A percentile compares a stretch with the other conserved stretches of the same genome.
Evolutionary conservation across 2,329 filamentous ascomycete genomes (phyloP).

Genomic region (Zelopaecilomyces penicillatus): DNA sequence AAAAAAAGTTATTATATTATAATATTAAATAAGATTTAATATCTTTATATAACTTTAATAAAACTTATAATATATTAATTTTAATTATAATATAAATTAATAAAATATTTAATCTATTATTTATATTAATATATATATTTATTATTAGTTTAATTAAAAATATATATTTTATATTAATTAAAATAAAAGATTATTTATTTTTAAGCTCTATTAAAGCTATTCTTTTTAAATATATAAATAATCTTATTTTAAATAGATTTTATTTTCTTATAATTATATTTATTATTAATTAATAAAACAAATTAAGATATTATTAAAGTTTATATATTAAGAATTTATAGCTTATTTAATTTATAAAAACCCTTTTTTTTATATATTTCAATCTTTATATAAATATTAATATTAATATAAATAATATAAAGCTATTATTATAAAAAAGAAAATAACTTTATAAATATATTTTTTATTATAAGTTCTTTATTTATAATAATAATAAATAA

Average conservation of each 20-base stretch:
- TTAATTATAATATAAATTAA: not conserved
- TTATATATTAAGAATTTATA: too few relatives aligned
- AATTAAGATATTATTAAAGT: too few relatives aligned
- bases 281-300: too few relatives aligned
- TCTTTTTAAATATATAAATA: too few relatives aligned
- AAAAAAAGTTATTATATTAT: not conserved
- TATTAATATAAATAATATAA: slow-evolving; percentile 1
- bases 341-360: too few relatives aligned
- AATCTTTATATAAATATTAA: too few relatives aligned
- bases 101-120: too few relatives aligned
- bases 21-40: not conserved
- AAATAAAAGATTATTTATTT: too few relatives aligned
- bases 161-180: not conserved
- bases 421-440: not conserved
- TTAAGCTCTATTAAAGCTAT: too few relatives aligned
- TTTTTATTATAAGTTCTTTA: not conserved
- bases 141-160: not conserved
- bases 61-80: not conserved
- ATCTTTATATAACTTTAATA: not conserved
- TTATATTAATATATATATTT: not conserved
- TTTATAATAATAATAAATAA: not conserved
- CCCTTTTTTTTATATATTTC: too few relatives aligned
- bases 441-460: not conserved
- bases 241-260: too few relatives aligned
- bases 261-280: too few relatives aligned